These are phyloP conservation scores for Moesziomyces globuligerus DNA, from an alignment of 1,284 basidiomycete species.

Conservation along the genomic window DNA sequence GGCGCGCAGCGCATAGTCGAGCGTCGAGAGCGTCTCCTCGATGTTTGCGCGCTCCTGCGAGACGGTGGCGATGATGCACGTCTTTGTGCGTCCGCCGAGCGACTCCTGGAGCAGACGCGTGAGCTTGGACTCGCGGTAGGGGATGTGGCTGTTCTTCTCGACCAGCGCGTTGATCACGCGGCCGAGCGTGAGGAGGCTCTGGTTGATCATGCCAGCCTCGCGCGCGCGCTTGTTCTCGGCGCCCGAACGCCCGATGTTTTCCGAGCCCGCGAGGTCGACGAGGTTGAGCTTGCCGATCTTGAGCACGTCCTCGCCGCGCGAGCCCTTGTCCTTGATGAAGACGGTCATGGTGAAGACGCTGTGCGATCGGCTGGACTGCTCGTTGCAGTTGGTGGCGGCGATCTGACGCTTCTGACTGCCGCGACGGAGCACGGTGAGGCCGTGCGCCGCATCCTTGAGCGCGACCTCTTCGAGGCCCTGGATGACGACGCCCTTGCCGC, in stretches of 20 bases:
- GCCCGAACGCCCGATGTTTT: constrained; percentile 95
- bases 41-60: constrained; percentile 73
- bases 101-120: constrained; percentile 98
- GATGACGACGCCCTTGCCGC: constrained; percentile 79
- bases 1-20: constrained; percentile 95
- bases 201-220: constrained; percentile 99
- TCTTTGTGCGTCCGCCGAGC: constrained; percentile 96
- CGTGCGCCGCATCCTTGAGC: constrained; percentile 85
- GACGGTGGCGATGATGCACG: constrained; percentile 92
- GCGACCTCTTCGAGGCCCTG: constrained; percentile 92
- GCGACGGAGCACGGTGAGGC: constrained; percentile 83
- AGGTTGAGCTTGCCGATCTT: constrained; percentile 96
- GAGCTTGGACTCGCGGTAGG: constrained; percentile 86
- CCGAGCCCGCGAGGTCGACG: constrained; percentile 95
- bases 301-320: constrained; percentile 82
- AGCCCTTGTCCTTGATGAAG: constrained; percentile 84
- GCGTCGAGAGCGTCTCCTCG: constrained; percentile 96
- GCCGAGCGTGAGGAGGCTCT: constrained; percentile 93
- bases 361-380: constrained; percentile 95
- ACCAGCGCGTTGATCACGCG: constrained; percentile 97
- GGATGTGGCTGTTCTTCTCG: constrained; percentile 86
- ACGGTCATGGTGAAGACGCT: constrained; percentile 98
- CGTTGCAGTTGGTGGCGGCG: constrained; percentile 97
- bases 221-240: constrained; percentile 93
- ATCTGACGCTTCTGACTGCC: constrained; percentile 92